Evolutionary conservation across 306 rosid species (phyloP).

Genomic region (Oxytropis ochrocephala): DNA sequence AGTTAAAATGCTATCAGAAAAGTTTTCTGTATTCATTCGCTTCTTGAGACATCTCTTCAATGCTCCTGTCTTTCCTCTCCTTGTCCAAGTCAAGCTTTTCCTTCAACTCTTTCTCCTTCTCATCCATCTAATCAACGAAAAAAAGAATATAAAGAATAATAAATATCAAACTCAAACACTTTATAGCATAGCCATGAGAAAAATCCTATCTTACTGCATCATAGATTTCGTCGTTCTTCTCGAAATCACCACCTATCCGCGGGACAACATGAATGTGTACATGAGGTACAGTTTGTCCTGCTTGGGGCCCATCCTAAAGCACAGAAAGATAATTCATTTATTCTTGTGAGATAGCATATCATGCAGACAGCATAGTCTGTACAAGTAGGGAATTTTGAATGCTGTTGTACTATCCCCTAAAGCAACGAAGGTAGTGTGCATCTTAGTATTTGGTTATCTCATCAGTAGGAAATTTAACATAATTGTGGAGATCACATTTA

Average conservation of each 20-base stretch:
- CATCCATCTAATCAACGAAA: slow-evolving; percentile 52
- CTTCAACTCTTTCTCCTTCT: slow-evolving; percentile 72
- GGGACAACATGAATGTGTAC: slow-evolving; percentile 88
- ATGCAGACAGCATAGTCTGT: not conserved
- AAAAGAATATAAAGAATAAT: not conserved
- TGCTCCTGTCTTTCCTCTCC: slow-evolving; percentile 72
- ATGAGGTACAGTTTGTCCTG: slow-evolving; percentile 92
- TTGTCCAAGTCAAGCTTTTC: slow-evolving; percentile 73
- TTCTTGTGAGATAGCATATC: not conserved
- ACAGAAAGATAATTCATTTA: slow-evolving; percentile 20
- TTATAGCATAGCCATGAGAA: slow-evolving; percentile 1
- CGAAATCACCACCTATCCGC: slow-evolving; percentile 65
- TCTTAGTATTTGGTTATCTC: slow-evolving; percentile 4
- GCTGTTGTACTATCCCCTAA: not conserved
- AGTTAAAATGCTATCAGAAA: slow-evolving; percentile 24
- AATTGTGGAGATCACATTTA: not conserved
- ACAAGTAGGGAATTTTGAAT: not conserved
- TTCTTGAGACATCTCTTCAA: slow-evolving; percentile 70
- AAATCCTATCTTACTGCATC: slow-evolving; percentile 56
- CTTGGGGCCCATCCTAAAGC: slow-evolving; percentile 84
- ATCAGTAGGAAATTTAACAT: not conserved
- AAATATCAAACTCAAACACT: not conserved
- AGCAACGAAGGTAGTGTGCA: not conserved
- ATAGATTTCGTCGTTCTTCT: slow-evolving; percentile 81
- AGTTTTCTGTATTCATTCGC: slow-evolving; percentile 84